Conservation (phyloP, 78 protist species). For the Dictyostelium citrinum region DNA sequence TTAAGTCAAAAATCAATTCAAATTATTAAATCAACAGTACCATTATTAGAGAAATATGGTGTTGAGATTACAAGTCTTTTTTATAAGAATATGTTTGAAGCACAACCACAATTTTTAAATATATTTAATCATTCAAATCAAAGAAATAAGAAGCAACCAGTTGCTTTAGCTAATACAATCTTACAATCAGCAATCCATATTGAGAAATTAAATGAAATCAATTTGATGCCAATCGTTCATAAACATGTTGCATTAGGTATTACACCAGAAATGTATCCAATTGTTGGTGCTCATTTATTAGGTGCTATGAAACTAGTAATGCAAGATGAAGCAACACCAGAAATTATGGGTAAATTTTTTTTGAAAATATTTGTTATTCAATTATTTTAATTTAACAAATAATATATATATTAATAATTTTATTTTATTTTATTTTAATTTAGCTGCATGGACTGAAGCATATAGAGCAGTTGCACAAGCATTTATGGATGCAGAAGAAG, state of each 20-base stretch:
- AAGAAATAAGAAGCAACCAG: background rate
- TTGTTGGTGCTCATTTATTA: constrained; percentile 14
- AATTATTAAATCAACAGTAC: background rate
- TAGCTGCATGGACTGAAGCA: constrained; percentile 19
- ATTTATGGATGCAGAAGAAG: constrained; percentile 13
- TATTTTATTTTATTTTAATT: background rate
- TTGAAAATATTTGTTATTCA: too few relatives aligned
- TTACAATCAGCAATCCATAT: constrained; percentile 2
- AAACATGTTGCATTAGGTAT: constrained; percentile 13
- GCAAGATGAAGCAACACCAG: constrained; percentile 17
- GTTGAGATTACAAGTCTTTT: background rate
- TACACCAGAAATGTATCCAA: constrained; percentile 5
- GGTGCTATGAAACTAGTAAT: background rate
- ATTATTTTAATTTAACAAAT: background rate
- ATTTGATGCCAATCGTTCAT: constrained; percentile 23
- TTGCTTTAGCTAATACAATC: background rate
- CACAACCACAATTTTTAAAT: constrained; percentile 32
- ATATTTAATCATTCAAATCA: constrained; percentile 26
- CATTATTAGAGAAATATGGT: background rate
- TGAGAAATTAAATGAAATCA: background rate
- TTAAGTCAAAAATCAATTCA: background rate
- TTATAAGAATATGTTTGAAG: background rate
- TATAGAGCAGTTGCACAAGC: constrained; percentile 1
- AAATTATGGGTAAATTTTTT: constrained; percentile 1
- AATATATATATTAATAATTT: background rate